Base-by-base conservation (phyloP, 225 moss, liverwort and hornwort genomes). In the Bryum argenteum region DNA sequence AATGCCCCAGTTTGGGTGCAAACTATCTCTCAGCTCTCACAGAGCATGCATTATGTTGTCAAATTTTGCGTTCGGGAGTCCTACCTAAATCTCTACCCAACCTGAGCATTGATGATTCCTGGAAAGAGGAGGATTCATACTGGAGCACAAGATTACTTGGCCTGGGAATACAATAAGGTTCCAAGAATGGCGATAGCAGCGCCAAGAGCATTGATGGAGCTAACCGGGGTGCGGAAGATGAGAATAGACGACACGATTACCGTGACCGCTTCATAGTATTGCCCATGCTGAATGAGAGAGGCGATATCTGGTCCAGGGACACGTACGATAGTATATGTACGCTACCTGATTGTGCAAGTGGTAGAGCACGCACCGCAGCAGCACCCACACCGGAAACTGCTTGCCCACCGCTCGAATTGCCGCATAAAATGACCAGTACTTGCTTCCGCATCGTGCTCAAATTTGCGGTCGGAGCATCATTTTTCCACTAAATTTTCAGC, bases 241-340 rank as follows among this genome's bases (percentile, higher is more conserved):
- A 88, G 55, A 17, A 88, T 78, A 3, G 88, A 75, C 65, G 88
- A 68, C 22, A 83, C 75, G 9, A 88, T 88, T 7, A 88, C 88
- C 10, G 75, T 85, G 66, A 88, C 45, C 88, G 82, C 78, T 88
- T 88, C 88, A 88, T 78, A 54, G 83, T 85, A n/a, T 88, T 88
- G 54, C 88, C 88, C 15, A 88, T 78, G 63, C 83, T 84, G 83
- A 85, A 86, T 0, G 88, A 81, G 58, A 88, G 86, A 17, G 88
- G 88, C 7, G 82, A 83, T 54, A 88, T 86, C 47, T 85, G 75
- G 40, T 82, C 83, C 65, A 88, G 66, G n/a, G 86, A 82, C 88
- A 86, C 82, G 18, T 88, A 88, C 0, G 88, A 88, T n/a, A n/a
- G n/a, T n/a, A n/a, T n/a, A n/a, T n/a, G n/a, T n/a, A n/a, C n/a